phyloP scores from a whole-genome alignment of 176 grass and related monocot species.

The Triticum aestivum region IWGSC_CS_RefSeq_v2.1 NC_057798.1:170595759-170596258 shows the following conservation, averaged over 20 bases:
- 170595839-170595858: slow-evolving; percentile 93
- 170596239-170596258: background rate
- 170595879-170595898: slow-evolving; percentile 50
- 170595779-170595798: slow-evolving; percentile 84
- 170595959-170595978: background rate
- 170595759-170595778: slow-evolving; percentile 81
- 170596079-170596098: background rate
- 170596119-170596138: background rate
- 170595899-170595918: slow-evolving; percentile 21
- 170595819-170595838: slow-evolving; percentile 77
- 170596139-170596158: background rate
- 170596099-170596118: background rate
- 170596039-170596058: slow-evolving; percentile 40
- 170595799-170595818: slow-evolving; percentile 95
- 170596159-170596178: background rate
- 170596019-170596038: slow-evolving; percentile 53
- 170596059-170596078: slow-evolving; percentile 19
- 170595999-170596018: slow-evolving; percentile 79
- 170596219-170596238: background rate
- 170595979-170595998: slow-evolving; percentile 65
- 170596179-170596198: background rate
- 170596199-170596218: background rate
- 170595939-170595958: background rate
- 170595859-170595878: slow-evolving; percentile 91
- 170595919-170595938: background rate